Base-by-base conservation (phyloP, 2,329 filamentous ascomycete species). In the Colletotrichum zoysiae region DNA sequence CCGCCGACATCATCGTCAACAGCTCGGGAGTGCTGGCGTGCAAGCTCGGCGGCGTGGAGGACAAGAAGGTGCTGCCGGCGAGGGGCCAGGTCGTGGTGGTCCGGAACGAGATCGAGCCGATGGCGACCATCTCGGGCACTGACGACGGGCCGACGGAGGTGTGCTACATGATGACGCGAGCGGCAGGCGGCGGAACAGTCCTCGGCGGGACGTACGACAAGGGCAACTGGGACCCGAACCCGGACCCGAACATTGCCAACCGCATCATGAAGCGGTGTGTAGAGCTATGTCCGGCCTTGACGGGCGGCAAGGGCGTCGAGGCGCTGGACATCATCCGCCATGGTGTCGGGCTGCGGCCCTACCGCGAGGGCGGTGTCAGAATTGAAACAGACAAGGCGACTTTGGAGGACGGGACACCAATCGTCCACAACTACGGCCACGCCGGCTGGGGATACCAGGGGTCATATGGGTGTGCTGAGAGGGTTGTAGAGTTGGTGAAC, bases 151-250 rank as follows among this genome's bases (percentile, higher is more conserved):
- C 86, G 0, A 90, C 92, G 44, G 95, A 97, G 81, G 84, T 91
- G 5, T 84, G 89, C 70, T 98, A 98, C 79, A 86, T 93, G 59
- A 97, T 98, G 95, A 90, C 90, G 77, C 88, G 95, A 38, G 93
- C 95, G 1, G 87, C 86, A 0, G 88, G 88, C n/a, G 95, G 95
- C 26, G 95, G 95, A 14, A 96, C 93, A 0, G 87, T 97, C 53
- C 84, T 97, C 2, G 95, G 95, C n/a, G 95, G 95, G 2, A 95
- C 91, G 58, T 93, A 97, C 77, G 91, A 95, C 79, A 89, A 92
- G 76, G 87, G 90, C 38, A 92, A 91, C 77, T 97, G 94, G 94
- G 93, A 96, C 75, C 88, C 90, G 48, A 87, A 91, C 75, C 90
- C 92, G 0, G 95, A 97, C 77, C 91, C 92, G 0, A 94, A 93